These are phyloP conservation scores for Colletotrichum sp. DNA, from an alignment of 2,329 filamentous ascomycete genomes.

Conservation along the genomic window DNA sequence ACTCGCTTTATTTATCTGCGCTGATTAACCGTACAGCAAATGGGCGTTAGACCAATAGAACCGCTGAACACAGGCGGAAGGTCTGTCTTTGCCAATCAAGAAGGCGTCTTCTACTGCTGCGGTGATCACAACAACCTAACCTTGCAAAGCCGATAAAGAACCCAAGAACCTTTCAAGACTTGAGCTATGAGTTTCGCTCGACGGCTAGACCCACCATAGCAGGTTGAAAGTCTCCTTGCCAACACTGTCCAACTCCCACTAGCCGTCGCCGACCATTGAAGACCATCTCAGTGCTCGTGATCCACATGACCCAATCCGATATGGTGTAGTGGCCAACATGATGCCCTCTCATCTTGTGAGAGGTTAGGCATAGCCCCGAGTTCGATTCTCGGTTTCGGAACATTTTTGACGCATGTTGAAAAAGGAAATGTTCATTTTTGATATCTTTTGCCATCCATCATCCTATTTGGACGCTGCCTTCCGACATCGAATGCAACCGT, in stretches of 20 bases:
- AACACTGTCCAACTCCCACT: accelerated
- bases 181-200: neutral
- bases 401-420: neutral
- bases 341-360: neutral
- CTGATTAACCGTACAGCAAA: neutral
- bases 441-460: neutral
- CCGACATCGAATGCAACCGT: neutral
- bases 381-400: conserved; percentile 2
- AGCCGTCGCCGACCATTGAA: neutral
- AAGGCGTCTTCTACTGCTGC: neutral
- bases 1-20: neutral
- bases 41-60: neutral
- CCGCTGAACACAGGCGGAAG: neutral
- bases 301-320: neutral
- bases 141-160: accelerated
- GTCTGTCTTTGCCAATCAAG: neutral
- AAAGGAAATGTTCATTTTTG: neutral
- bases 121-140: accelerated
- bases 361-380: neutral
- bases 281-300: neutral
- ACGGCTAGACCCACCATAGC: neutral
- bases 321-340: conserved; percentile 3
- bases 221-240: neutral
- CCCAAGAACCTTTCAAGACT: neutral
- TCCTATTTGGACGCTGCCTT: neutral